Percentiles rank a stretch among this genome's conserved stretches.
phyloP scores from a whole-genome alignment of 2,329 filamentous ascomycete genomes.

The Chaetomiaceae sp. region DNA sequence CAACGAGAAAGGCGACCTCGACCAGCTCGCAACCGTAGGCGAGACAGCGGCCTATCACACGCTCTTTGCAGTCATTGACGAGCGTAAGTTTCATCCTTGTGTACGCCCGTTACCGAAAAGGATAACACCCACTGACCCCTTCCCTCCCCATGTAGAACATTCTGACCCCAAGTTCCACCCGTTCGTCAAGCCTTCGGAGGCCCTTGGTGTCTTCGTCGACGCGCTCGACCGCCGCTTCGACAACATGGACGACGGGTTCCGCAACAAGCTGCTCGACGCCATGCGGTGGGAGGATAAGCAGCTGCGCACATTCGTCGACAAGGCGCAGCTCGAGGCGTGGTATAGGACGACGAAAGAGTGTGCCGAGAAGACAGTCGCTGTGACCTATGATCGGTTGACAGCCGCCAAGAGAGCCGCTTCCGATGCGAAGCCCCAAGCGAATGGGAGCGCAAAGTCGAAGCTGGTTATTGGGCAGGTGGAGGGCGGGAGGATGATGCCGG shows the following conservation, averaged over 20 bases:
- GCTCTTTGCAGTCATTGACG: constrained; percentile 58
- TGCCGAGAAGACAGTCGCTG: constrained; percentile 29
- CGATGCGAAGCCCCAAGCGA: neutral
- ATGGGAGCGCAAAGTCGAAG: neutral
- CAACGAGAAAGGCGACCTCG: constrained; percentile 64
- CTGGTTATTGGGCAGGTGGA: neutral
- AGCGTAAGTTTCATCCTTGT: constrained; percentile 58
- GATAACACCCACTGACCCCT: no score
- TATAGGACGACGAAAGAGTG: constrained; percentile 26
- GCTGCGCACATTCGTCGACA: constrained; percentile 61
- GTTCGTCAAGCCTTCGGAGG: constrained; percentile 49
- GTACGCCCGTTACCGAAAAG: no score
- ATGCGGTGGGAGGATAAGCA: constrained; percentile 68
- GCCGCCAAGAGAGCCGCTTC: neutral
- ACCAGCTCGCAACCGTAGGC: constrained; percentile 58
- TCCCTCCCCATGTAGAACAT: constrained; percentile 21
- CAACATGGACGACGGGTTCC: constrained; percentile 58
- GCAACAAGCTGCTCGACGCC: constrained; percentile 64
- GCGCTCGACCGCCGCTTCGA: constrained; percentile 58
- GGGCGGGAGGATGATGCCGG: constrained; percentile 3
- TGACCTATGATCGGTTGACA: constrained; percentile 20
- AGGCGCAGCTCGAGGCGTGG: constrained; percentile 69
- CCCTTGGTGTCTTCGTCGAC: constrained; percentile 57
- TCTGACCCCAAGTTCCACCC: constrained; percentile 41
- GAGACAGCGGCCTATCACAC: constrained; percentile 67